phyloP scores from a whole-genome alignment of 1,139 yeast species.

The Yamadazyma atlantica region DNA sequence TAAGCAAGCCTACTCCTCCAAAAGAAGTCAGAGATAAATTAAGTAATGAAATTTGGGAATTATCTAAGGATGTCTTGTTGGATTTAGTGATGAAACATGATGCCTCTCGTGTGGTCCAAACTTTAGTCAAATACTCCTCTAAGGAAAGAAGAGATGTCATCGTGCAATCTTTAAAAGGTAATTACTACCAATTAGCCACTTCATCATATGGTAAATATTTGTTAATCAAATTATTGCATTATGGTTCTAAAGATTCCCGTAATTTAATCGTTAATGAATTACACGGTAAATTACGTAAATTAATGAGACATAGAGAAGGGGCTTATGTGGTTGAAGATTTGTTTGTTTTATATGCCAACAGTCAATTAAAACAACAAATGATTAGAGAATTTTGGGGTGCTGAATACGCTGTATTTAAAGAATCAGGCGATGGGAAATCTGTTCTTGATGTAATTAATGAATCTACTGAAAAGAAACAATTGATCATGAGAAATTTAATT shows the following conservation, averaged over 20 bases:
- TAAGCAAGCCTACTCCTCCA: conserved; percentile 79
- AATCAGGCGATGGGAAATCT: conserved; percentile 61
- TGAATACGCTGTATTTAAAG: conserved; percentile 90
- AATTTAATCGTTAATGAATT: conserved; percentile 75
- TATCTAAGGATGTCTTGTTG: conserved; percentile 71
- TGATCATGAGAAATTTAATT: conserved; percentile 71
- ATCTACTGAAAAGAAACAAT: conserved; percentile 78
- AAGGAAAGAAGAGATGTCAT: conserved; percentile 77
- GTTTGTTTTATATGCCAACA: conserved; percentile 79
- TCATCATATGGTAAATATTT: conserved; percentile 92
- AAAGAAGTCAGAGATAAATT: conserved; percentile 75
- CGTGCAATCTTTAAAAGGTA: conserved; percentile 69
- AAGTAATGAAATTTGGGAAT: conserved; percentile 82
- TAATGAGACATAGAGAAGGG: conserved; percentile 97
- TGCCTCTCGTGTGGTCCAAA: conserved; percentile 94
- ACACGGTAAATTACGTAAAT: conserved; percentile 85
- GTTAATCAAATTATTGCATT: conserved; percentile 84
- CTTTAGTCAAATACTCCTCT: conserved; percentile 81
- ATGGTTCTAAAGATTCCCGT: conserved; percentile 82
- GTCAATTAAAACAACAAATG: conserved; percentile 86
- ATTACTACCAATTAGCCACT: conserved; percentile 80
- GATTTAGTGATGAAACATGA: conserved; percentile 94
- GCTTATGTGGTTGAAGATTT: conserved; percentile 98
- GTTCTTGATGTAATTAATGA: conserved; percentile 68
- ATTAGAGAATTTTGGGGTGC: conserved; percentile 96